Conservation (phyloP, 768 basidiomycete species). For the Pleurotus salmoneostramineus region DNA sequence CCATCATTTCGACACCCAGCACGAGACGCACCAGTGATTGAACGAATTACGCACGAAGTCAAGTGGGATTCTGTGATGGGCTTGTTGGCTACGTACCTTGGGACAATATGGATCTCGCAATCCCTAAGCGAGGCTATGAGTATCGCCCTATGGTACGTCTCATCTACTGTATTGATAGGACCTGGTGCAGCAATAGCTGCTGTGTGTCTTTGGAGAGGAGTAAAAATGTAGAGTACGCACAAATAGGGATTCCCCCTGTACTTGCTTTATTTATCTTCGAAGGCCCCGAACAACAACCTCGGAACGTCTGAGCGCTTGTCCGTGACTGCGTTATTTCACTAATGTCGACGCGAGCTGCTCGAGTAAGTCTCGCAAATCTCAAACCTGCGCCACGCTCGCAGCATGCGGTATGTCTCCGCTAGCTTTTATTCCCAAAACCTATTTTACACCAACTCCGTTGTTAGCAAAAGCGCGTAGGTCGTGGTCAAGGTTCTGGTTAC, state of each 20-base stretch:
- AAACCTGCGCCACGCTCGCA: conserved; percentile 67
- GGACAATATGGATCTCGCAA: background rate
- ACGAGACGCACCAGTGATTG: background rate
- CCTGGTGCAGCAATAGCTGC: background rate
- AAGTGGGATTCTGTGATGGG: conserved; percentile 1
- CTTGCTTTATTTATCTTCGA: background rate
- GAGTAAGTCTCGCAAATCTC: conserved; percentile 68
- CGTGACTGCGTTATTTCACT: background rate
- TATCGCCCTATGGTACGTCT: background rate
- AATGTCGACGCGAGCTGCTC: conserved; percentile 20
- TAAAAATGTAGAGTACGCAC: background rate
- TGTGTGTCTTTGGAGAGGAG: background rate
- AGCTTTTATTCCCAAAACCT: background rate
- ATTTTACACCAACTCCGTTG: conserved; percentile 6
- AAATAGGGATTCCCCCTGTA: no score
- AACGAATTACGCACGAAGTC: background rate
- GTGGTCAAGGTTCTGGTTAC: conserved; percentile 88
- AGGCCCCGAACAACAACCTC: background rate
- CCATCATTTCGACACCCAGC: background rate
- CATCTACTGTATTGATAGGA: background rate
- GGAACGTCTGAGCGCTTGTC: background rate
- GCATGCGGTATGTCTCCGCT: conserved; percentile 46
- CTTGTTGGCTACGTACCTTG: background rate
- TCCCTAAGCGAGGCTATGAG: background rate
- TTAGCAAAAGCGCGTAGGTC: conserved; percentile 91